Percentiles rank a stretch among this genome's conserved stretches.
These are phyloP conservation scores for Apiotrichum veenhuisii DNA, from an alignment of 1,284 basidiomycete species.

Conservation along the genomic window DNA sequence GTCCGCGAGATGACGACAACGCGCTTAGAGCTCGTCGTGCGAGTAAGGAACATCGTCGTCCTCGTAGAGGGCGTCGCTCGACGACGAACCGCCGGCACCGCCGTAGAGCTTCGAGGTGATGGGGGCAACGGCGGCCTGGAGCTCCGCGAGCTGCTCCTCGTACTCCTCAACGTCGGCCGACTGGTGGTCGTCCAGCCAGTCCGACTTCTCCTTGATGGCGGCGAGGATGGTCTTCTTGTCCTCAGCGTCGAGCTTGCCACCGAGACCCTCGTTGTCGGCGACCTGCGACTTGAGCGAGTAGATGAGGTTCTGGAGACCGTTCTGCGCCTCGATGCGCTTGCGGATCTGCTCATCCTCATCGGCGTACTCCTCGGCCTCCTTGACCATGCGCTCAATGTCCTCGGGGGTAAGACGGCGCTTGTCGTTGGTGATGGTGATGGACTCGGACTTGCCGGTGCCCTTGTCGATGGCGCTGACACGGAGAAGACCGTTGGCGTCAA, in stretches of 20 bases:
- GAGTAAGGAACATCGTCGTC: conserved; percentile 46
- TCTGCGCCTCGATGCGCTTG: conserved; percentile 70
- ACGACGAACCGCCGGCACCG: too few relatives aligned
- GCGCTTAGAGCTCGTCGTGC: conserved; percentile 50
- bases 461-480: conserved; percentile 84
- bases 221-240: conserved; percentile 85
- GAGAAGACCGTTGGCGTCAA: conserved; percentile 88
- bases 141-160: conserved; percentile 80
- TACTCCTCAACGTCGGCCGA: conserved; percentile 77
- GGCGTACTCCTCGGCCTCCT: conserved; percentile 83
- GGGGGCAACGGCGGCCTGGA: conserved; percentile 65
- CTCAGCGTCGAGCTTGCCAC: conserved; percentile 77
- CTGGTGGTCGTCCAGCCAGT: conserved; percentile 83
- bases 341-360: conserved; percentile 79
- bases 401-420: conserved; percentile 70
- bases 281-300: conserved; percentile 84
- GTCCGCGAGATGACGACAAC: background rate
- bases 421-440: conserved; percentile 77
- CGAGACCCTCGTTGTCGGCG: conserved; percentile 79
- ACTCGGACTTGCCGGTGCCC: conserved; percentile 86
- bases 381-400: conserved; percentile 88
- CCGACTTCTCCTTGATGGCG: conserved; percentile 80
- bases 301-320: conserved; percentile 40
- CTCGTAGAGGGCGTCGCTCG: conserved; percentile 32
- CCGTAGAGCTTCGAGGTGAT: conserved; percentile 78